phyloP scores from a whole-genome alignment of 2,329 filamentous ascomycete genomes.

The Verticillium zaregamsianum region DNA sequence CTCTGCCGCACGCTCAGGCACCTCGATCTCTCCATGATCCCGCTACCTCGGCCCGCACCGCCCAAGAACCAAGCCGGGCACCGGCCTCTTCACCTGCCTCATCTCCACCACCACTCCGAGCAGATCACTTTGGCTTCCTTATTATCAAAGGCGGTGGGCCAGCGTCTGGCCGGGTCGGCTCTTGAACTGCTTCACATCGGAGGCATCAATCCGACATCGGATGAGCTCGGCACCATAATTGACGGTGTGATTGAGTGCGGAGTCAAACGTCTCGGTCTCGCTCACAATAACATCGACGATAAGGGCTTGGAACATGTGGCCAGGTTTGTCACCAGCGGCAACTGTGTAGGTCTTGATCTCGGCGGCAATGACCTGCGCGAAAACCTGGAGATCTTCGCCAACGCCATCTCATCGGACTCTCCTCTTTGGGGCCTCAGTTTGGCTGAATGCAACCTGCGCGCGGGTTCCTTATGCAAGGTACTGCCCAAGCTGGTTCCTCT shows the following conservation, averaged over 20 bases:
- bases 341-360: constrained; percentile 84
- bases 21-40: constrained; percentile 81
- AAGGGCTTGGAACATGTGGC: constrained; percentile 73
- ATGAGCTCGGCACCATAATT: constrained; percentile 71
- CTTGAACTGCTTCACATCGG: constrained; percentile 82
- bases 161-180: constrained; percentile 69
- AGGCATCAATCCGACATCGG: constrained; percentile 68
- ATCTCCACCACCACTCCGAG: constrained; percentile 18
- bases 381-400: constrained; percentile 48
- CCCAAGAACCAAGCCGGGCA: constrained; percentile 16
- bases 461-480: constrained; percentile 67
- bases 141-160: constrained; percentile 69
- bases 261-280: constrained; percentile 74
- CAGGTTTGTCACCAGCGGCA: constrained; percentile 68
- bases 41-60: constrained; percentile 54
- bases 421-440: constrained; percentile 79
- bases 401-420: constrained; percentile 46
- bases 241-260: constrained; percentile 78
- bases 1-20: constrained; percentile 83
- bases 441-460: constrained; percentile 77
- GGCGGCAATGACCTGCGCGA: constrained; percentile 73
- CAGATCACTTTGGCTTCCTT: constrained; percentile 38
- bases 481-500: constrained; percentile 70
- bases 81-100: constrained; percentile 21
- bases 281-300: constrained; percentile 72